phyloP scores from a whole-genome alignment of 352 stramenopile species.

The Phytophthora rubi region DNA sequence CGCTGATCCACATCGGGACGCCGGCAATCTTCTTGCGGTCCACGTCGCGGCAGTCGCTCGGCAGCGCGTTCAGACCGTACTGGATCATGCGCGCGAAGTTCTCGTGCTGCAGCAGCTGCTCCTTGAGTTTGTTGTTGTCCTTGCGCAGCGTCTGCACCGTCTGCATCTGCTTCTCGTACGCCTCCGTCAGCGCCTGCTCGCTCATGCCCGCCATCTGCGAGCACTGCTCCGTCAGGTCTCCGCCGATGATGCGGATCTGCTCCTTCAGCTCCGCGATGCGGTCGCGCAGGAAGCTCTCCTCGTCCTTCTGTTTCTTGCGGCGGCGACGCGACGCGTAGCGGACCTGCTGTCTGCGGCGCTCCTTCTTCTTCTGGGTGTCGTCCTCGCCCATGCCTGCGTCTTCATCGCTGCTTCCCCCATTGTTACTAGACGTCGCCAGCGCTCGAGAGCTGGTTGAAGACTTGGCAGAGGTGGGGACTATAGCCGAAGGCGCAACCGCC shows the following conservation, averaged over 20 bases:
- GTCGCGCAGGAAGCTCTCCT: slow-evolving; percentile 80
- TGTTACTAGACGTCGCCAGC: slow-evolving; percentile 54
- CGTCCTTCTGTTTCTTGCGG: slow-evolving; percentile 87
- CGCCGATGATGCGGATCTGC: slow-evolving; percentile 84
- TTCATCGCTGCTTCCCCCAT: slow-evolving; percentile 63
- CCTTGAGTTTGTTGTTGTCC: slow-evolving; percentile 88
- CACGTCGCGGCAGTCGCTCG: slow-evolving; percentile 77
- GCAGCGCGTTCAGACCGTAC: slow-evolving; percentile 79
- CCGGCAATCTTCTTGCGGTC: slow-evolving; percentile 81
- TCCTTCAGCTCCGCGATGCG: slow-evolving; percentile 87
- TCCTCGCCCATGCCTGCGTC: slow-evolving; percentile 56
- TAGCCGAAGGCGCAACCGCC: slow-evolving; percentile 36
- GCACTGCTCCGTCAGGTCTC: slow-evolving; percentile 77
- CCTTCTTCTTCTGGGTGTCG: slow-evolving; percentile 79
- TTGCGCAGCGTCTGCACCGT: slow-evolving; percentile 81
- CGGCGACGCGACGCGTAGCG: slow-evolving; percentile 79
- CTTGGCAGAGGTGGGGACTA: slow-evolving; percentile 47
- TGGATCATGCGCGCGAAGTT: slow-evolving; percentile 89
- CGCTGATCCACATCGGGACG: slow-evolving; percentile 80
- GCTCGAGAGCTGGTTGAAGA: slow-evolving; percentile 46
- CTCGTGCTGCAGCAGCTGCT: slow-evolving; percentile 82
- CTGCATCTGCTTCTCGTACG: slow-evolving; percentile 86
- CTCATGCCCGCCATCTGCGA: slow-evolving; percentile 86
- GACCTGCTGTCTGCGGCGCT: slow-evolving; percentile 79
- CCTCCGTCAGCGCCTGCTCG: slow-evolving; percentile 77